phyloP scores from a whole-genome alignment of 352 stramenopile genomes.

The Pythium volutum region DNA sequence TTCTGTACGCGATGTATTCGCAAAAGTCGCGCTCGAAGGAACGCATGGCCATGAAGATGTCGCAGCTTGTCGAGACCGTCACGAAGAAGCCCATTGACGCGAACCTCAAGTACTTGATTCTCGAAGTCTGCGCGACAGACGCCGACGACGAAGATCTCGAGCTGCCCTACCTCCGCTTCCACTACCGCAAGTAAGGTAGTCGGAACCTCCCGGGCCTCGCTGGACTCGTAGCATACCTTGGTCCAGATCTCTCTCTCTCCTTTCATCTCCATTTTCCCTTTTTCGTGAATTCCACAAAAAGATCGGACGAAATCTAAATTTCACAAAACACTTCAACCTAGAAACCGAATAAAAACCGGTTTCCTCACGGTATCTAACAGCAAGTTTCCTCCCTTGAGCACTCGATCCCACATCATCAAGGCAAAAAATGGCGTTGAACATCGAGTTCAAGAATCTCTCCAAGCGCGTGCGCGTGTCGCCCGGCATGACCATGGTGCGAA shows the following conservation, averaged over 20 bases:
- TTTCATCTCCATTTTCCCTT: background rate
- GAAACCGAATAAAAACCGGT: background rate
- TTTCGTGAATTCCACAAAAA: background rate
- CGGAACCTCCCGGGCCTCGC: background rate
- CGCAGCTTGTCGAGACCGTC: constrained; percentile 93
- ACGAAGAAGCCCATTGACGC: constrained; percentile 95
- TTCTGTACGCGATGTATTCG: constrained; percentile 89
- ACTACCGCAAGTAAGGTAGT: constrained; percentile 45
- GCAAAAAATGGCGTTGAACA: constrained; percentile 54
- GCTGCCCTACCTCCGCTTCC: constrained; percentile 93
- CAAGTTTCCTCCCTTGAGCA: background rate
- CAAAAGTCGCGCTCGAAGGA: constrained; percentile 88
- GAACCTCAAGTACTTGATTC: constrained; percentile 95
- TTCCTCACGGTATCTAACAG: background rate
- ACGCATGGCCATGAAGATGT: constrained; percentile 97
- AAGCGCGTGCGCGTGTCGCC: constrained; percentile 78
- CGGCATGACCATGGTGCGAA: constrained; percentile 67
- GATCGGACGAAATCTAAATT: background rate
- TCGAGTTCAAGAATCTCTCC: constrained; percentile 63
- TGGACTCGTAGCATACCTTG: background rate
- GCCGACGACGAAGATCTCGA: constrained; percentile 95
- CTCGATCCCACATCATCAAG: constrained; percentile 12
- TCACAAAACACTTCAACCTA: background rate
- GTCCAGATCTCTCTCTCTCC: background rate
- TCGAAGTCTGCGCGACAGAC: constrained; percentile 97